phyloP scores from a whole-genome alignment of 2,329 filamentous ascomycete species.

The Colletotrichum sp. region DNA sequence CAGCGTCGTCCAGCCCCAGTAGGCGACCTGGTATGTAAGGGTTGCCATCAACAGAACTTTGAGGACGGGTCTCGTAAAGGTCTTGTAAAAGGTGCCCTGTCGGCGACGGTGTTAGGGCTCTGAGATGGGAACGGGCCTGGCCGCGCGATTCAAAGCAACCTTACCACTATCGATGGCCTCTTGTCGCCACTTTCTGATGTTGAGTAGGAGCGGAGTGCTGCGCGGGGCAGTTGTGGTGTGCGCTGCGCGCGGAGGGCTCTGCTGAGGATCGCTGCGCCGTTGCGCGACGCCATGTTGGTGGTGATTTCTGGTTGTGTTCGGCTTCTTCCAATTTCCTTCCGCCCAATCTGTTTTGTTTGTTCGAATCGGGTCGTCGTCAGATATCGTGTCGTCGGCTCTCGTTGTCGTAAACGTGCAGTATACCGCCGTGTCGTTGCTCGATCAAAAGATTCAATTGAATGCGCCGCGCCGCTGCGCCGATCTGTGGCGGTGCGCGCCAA shows the following conservation, averaged over 20 bases:
- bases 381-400: not conserved
- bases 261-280: not conserved
- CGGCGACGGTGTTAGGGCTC: not conserved
- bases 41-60: conserved; percentile 79
- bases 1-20: conserved; percentile 77
- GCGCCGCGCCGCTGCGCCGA: conserved; percentile 2
- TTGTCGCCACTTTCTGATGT: not conserved
- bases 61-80: conserved; percentile 73
- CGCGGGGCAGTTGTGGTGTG: not conserved
- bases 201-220: conserved; percentile 2
- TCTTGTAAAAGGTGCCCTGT: conserved; percentile 74
- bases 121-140: not conserved
- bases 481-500: conserved; percentile 17
- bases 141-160: not conserved
- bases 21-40: conserved; percentile 79
- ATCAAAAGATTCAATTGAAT: not conserved
- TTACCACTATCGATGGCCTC: conserved; percentile 16
- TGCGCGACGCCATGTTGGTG: conserved; percentile 9
- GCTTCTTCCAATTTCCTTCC: not conserved
- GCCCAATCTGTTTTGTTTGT: not conserved
- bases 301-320: not conserved
- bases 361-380: not conserved
- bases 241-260: conserved; percentile 1
- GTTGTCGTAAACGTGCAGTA: not conserved
- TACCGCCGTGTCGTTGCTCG: not conserved